Base-by-base conservation (phyloP, 805 yeast species). In the Blastobotrys attinorum region DNA sequence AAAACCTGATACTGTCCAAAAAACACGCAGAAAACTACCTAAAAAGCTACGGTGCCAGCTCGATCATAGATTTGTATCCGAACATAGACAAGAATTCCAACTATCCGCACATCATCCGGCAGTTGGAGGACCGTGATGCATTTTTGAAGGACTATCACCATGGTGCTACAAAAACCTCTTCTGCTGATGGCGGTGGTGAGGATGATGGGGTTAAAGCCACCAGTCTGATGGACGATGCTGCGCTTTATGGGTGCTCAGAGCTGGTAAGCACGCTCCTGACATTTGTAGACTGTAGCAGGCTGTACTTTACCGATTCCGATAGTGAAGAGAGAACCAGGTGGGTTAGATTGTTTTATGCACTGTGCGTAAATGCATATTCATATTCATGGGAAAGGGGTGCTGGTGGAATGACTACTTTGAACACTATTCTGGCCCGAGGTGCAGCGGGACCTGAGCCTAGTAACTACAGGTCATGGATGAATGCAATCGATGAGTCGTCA, bases 351-450 rank as follows among this genome's bases (percentile, higher is more conserved):
- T 25, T 8, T 25, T 25, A 25, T 25, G 29, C 29, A 25, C 11
- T 25, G 29, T 25, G 29, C 29, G 29, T 25, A 25, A 7, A 25
- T 35, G 38, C 38, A 27, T 35, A 15, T 17, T 8, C 27, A 5
- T 10, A 20, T 6, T 35, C 38, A 20, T 35, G 38, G 38, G 38
- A 35, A 21, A 23, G n/a, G 6, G 38, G 38, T 10, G 38, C 27
- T 21, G 38, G 38, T 20, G 38, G 38, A 8, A 15, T 35, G 38
- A n/a, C 20, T 3, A 20, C 23, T 23, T 22, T 35, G 27, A 32
- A 32, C 10, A 32, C 18, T 16, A n/a, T 15, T 16, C 18, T 32
- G 15, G 36, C 22, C 4, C 29, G 29, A 25, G 29, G 29, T 25
- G 29, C 29, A 25, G 29, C 7, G 10, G 29, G 29, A 7, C 29